Evolutionary conservation across 352 stramenopile species (phyloP), one percentile per base, ranked within the genome.

Genomic region (Lagenidium giganteum): DNA sequence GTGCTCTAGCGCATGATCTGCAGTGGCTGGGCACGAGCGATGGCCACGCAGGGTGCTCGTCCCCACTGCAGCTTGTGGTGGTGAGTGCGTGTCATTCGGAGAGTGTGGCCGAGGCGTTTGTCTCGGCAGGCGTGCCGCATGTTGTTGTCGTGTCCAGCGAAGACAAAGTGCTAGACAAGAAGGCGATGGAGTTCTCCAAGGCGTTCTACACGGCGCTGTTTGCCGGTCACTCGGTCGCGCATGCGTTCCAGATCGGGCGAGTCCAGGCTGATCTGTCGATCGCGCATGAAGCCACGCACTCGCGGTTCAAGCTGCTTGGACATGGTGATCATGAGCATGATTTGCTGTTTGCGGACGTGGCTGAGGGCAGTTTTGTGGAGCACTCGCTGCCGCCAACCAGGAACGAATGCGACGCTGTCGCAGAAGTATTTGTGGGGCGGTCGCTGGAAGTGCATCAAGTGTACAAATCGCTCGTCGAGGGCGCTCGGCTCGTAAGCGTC

Each of bases 71-170:
- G 42, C 65, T 96, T 34, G 87, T 95, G 24, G 93, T 97, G 37
- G 74, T 96, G 30, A 95, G 77, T 55, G 83, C 88, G 16, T 96
- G 88, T 44, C 78, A 94, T 57, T 96, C 83, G 17, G 81, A 96
- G 42, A 82, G 68, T 45, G 83, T 88, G 8, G 88, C 83, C 4
- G 64, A 93, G 32, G 86, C 87, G 0, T 96, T 97, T 42, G 88
- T 95, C 39, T 68, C 70, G 30, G 88, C 84, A 1, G 88, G 88
- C 6, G 84, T 97, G 24, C 82, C 83, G 2, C 88, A 97, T 35
- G 88, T 97, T 3, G 78, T 97, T 11, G 87, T 93, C 26, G 86
- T 97, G 2, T 85, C 80, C 11, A 84, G 80, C 31, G 71, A 87
- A 45, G 70, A 83, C 45, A 90, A 94, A 37, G 73, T 95, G 32